Percentiles rank a stretch among this genome's conserved stretches.
These are phyloP conservation scores for Daldinia concentrica DNA, from an alignment of 495 filamentous ascomycete species.

Conservation along the genomic window DNA sequence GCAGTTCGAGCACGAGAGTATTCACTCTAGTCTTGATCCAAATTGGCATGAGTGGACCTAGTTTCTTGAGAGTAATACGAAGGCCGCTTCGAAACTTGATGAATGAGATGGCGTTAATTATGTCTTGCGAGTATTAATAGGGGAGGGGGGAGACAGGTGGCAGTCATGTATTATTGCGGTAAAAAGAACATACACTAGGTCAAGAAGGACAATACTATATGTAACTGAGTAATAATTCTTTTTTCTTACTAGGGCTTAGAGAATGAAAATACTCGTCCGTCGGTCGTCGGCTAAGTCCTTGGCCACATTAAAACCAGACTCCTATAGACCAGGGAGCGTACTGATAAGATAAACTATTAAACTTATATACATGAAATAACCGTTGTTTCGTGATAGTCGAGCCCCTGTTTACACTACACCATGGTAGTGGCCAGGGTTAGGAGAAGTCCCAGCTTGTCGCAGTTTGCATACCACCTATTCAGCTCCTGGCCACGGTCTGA, in stretches of 20 bases:
- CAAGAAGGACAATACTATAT: too few relatives aligned
- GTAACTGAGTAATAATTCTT: too few relatives aligned
- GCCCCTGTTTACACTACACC: slow-evolving; percentile 33
- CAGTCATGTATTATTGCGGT: too few relatives aligned
- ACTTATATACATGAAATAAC: not conserved
- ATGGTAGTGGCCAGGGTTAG: slow-evolving; percentile 37
- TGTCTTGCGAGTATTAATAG: too few relatives aligned
- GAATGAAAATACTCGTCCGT: too few relatives aligned
- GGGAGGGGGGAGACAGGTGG: too few relatives aligned
- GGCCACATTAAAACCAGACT: not conserved
- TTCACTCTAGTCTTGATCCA: slow-evolving; percentile 19
- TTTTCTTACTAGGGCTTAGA: too few relatives aligned
- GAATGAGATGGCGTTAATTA: too few relatives aligned
- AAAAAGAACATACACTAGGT: too few relatives aligned
- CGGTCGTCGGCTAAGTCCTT: not conserved
- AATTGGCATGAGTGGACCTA: slow-evolving; percentile 37
- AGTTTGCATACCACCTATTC: slow-evolving; percentile 41
- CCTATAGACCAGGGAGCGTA: not conserved
- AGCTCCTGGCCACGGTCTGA: slow-evolving; percentile 25
- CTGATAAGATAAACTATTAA: not conserved
- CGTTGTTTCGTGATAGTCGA: not conserved
- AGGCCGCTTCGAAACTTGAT: too few relatives aligned
- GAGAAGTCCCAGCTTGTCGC: slow-evolving; percentile 38
- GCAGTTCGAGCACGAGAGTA: slow-evolving; percentile 53
- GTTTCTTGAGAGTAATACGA: not conserved